Base-by-base conservation (phyloP, 148 eudicot species). In the Agrostemma githago region DNA sequence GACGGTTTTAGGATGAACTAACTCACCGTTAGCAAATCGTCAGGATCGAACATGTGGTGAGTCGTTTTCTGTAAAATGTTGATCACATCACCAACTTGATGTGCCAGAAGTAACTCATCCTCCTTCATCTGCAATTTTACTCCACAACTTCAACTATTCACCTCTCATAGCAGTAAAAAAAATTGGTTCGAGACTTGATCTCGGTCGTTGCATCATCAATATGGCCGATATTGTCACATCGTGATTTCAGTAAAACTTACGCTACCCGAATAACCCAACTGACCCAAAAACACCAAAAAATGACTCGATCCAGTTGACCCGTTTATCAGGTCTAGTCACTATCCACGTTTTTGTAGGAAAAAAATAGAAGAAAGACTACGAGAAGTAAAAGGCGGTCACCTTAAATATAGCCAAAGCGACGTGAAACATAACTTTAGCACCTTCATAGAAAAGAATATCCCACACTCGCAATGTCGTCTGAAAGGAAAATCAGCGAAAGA, bases 41-140 rank as follows among this genome's bases (percentile, higher is more conserved):
- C 98, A n/a, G 98, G 98, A 80, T 94, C 98, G 79, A 94, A 94
- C 73, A 95, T 93, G 72, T 88, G 96, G 83, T 92, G 98, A 70
- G 93, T 90, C 72, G 89, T 87, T 77, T 79, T 90, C 76, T 95
- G 97, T 76, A 95, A 81, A 53, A 90, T 87, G 79, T 83, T 83
- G 65, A 95, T 85, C 70, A 92, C 90, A 86, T 95, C 99, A 72
- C 99, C 99, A 70, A 89, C 89, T 17, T 92, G 96, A 74, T 85
- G 86, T 16, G 88, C 69, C 75, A 86, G 62, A 68, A 90, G 86
- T 80, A 95, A 82, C 82, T 92, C 92, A 2, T 90, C 97, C 85
- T 95, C 99, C 72, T 95, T 95, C 90, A 95, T 92, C 99, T 95
- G 92, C 85, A 83, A 74, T 38, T 66, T 37, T 63, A 65, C 37